A percentile compares a stretch with the other conserved stretches of the same genome.
These are phyloP conservation scores for Erodium moschatum DNA, from an alignment of 441 rosid genomes.

Conservation along the genomic window DNA sequence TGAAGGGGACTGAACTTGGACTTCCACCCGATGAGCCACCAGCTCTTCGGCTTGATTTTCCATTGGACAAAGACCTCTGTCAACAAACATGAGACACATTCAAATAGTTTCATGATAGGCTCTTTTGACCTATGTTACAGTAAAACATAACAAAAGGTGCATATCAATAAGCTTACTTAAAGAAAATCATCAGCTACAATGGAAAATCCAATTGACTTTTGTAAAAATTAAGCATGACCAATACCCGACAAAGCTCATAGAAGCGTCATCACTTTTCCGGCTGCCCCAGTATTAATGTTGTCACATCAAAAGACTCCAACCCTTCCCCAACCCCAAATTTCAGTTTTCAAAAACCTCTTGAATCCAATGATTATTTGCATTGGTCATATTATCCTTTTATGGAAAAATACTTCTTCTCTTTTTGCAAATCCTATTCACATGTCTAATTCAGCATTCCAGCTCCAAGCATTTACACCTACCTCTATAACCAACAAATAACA, in stretches of 20 bases:
- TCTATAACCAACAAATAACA: not conserved
- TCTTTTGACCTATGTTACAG: not conserved
- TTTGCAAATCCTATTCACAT: not conserved
- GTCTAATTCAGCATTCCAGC: not conserved
- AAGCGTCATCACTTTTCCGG: not conserved
- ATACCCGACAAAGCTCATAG: not conserved
- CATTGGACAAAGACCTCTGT: constrained; percentile 49
- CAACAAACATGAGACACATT: constrained; percentile 5
- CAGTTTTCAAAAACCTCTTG: not conserved
- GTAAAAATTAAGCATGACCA: not conserved
- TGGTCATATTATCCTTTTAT: not conserved
- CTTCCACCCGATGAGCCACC: constrained; percentile 36
- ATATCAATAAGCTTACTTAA: not conserved
- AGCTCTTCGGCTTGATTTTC: constrained; percentile 44
- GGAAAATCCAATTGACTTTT: not conserved
- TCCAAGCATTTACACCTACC: not conserved
- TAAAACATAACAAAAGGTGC: not conserved
- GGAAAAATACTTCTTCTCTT: not conserved
- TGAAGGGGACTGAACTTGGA: constrained; percentile 42
- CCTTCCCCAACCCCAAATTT: not conserved
- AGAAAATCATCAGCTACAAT: not conserved
- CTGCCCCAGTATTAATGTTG: not conserved
- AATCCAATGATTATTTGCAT: not conserved
- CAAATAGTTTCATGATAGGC: not conserved
- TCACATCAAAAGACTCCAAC: not conserved